These are phyloP conservation scores for Alternaria infectoria DNA, from an alignment of 2,329 filamentous ascomycete genomes.

Conservation along the genomic window DNA sequence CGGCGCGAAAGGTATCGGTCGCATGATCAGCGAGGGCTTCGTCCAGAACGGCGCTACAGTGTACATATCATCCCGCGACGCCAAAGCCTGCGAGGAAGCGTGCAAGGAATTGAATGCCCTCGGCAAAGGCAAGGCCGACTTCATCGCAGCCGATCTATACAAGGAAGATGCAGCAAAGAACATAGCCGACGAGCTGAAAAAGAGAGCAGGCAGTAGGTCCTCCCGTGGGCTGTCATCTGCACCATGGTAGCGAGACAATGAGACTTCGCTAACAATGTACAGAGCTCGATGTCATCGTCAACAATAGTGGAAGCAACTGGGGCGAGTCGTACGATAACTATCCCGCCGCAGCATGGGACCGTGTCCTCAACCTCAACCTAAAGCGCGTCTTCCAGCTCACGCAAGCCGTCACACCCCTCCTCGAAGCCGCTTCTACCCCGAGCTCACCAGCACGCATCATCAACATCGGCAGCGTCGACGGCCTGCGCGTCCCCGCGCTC, in stretches of 20 bases:
- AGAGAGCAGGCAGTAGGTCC: constrained; percentile 54
- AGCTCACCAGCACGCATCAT: constrained; percentile 64
- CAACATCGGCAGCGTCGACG: constrained; percentile 70
- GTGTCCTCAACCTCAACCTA: constrained; percentile 66
- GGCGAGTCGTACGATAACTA: constrained; percentile 65
- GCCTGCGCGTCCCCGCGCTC: constrained; percentile 63
- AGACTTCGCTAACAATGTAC: constrained; percentile 4
- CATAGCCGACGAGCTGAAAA: constrained; percentile 64
- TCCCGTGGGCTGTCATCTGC: neutral
- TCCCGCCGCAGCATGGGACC: constrained; percentile 60
- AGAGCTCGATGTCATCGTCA: constrained; percentile 67
- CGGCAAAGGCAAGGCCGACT: constrained; percentile 63
- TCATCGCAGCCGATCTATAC: constrained; percentile 67
- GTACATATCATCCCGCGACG: constrained; percentile 72
- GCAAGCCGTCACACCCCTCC: constrained; percentile 66
- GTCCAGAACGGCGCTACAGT: constrained; percentile 70
- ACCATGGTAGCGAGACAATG: neutral
- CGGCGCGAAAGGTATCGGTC: constrained; percentile 65
- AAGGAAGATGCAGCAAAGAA: constrained; percentile 65
- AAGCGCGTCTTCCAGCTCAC: constrained; percentile 71
- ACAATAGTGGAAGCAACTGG: constrained; percentile 72
- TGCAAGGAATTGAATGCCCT: constrained; percentile 63
- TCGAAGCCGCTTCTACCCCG: constrained; percentile 58
- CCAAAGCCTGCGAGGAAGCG: constrained; percentile 65
- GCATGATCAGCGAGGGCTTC: constrained; percentile 72